Evolutionary conservation across 768 basidiomycete species (phyloP).

Genomic region (Sporobolomyces roseus): DNA sequence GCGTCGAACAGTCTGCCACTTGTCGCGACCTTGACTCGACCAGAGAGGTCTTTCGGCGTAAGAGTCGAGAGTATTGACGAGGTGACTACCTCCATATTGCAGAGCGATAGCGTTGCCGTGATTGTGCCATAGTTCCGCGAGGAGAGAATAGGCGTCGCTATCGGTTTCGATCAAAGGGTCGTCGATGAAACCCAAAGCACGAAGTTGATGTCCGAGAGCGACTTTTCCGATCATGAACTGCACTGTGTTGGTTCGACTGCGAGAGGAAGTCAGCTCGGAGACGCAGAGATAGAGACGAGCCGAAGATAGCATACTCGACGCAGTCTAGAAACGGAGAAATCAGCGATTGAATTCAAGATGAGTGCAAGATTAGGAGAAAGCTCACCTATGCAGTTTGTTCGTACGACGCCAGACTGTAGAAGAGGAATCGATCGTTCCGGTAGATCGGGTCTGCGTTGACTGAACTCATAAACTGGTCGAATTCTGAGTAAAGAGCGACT

Average conservation of each 20-base stretch:
- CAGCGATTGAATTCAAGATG: too few species aligned
- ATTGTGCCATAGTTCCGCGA: slow-evolving; percentile 98
- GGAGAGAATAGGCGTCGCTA: slow-evolving; percentile 89
- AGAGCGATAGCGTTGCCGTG: slow-evolving; percentile 71
- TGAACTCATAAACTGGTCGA: too few species aligned
- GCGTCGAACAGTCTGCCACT: slow-evolving; percentile 87
- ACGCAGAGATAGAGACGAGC: not conserved
- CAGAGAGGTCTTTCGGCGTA: slow-evolving; percentile 78
- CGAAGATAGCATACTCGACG: slow-evolving; percentile 50
- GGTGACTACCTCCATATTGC: slow-evolving; percentile 93
- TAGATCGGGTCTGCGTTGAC: not conserved
- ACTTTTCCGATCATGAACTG: slow-evolving; percentile 96
- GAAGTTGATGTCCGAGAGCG: slow-evolving; percentile 88
- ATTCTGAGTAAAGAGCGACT: not conserved
- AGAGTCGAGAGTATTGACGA: slow-evolving; percentile 93
- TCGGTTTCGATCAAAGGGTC: slow-evolving; percentile 83
- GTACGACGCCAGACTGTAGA: slow-evolving; percentile 84
- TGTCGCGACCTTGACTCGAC: slow-evolving; percentile 94
- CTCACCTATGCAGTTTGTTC: slow-evolving; percentile 77
- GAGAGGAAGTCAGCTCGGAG: not conserved
- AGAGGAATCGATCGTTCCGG: slow-evolving; percentile 50
- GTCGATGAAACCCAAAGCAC: slow-evolving; percentile 84
- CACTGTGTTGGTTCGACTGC: slow-evolving; percentile 78
- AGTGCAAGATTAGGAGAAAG: too few species aligned
- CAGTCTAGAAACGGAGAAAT: slow-evolving; percentile 58